Evolutionary conservation across 305 asterid species (phyloP), one percentile per base, ranked within the genome.

Genomic region (Ruellia speciosa): DNA sequence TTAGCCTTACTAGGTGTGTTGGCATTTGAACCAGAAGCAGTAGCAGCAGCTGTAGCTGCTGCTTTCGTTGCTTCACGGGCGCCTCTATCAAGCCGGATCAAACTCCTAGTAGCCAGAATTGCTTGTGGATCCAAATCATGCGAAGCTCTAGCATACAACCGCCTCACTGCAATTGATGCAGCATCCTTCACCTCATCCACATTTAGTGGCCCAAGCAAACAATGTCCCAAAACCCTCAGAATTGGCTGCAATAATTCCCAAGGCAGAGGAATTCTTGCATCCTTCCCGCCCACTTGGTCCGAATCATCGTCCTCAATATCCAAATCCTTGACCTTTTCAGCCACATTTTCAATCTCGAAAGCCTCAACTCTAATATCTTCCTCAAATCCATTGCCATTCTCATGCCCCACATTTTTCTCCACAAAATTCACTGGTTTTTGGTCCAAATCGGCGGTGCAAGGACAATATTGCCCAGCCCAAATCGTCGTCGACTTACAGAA

Each of bases 1-100:
- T 86, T 92, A 49, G 94, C 95, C 78, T 92, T 92, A 78, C 89
- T 88, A 4, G 99, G 99, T 5, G 99, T 92, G 76, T 75, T 92
- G 14, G 77, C 79, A 78, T 78, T 84, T 13, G 97, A 92, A 49
- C 77, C 73, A 14, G 86, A 53, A 72, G 70, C 66, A 49, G 49
- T 11, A 43, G 77, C 74, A 49, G 77, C 77, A 15, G 40, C 75
- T 33, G 66, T 56, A 55, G 80, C 78, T 0, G 80, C 82, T 0
- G 76, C 70, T 58, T 62, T 68, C 33, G 71, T 90, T 18, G 83
- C 78, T 59, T 92, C 86, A 0, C 94, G 90, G 11, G 80, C 83
- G 68, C 90, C 85, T 66, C 53, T 84, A 57, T 88, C 95, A 0
- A 92, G 95, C 72, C 79, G 85, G 75, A 92, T 81, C 88, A 92